A percentile compares a stretch with the other conserved stretches of the same genome.
phyloP scores from a whole-genome alignment of 495 filamentous ascomycete species.

The Endocarpon pusillum region DNA sequence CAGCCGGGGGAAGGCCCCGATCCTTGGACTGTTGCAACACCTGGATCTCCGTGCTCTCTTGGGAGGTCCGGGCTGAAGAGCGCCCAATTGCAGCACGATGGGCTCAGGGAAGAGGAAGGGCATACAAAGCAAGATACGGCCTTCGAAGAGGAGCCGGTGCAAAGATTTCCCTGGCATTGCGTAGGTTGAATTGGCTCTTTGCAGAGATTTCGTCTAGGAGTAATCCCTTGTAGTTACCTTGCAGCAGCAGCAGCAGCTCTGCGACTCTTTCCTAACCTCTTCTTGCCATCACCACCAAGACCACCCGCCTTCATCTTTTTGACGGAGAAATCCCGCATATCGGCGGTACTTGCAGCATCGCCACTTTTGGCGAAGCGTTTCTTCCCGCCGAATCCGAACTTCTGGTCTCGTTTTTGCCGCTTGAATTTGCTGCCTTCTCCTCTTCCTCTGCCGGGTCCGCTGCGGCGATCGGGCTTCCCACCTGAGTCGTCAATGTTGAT shows the following conservation, averaged over 20 bases:
- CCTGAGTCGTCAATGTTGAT: slow-evolving; percentile 33
- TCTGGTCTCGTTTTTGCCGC: slow-evolving; percentile 80
- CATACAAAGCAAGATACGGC: no score
- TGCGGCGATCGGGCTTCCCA: slow-evolving; percentile 19
- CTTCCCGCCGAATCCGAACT: slow-evolving; percentile 90
- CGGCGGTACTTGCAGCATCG: slow-evolving; percentile 61
- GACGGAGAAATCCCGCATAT: slow-evolving; percentile 58
- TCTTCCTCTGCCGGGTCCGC: slow-evolving; percentile 4
- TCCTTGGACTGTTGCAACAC: no score
- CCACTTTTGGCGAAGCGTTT: slow-evolving; percentile 78
- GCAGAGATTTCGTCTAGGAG: no score
- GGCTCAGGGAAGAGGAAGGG: slow-evolving; percentile 6
- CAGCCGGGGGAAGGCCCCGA: no score
- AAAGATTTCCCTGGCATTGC: no score
- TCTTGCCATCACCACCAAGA: slow-evolving; percentile 22
- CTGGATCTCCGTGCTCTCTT: no score
- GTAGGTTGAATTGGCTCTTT: no score
- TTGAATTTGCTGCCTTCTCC: slow-evolving; percentile 38
- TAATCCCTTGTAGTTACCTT: no score
- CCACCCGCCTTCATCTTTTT: slow-evolving; percentile 64
- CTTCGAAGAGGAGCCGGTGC: no score
- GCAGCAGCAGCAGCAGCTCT: slow-evolving; percentile 32
- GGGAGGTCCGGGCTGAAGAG: slow-evolving; percentile 10
- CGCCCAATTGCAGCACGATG: slow-evolving; percentile 15
- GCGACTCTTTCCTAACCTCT: slow-evolving; percentile 50